A percentile compares a stretch with the other conserved stretches of the same genome.
Conservation (phyloP, 2,329 filamentous ascomycete species). For the Tolypocladium tropicale region DNA sequence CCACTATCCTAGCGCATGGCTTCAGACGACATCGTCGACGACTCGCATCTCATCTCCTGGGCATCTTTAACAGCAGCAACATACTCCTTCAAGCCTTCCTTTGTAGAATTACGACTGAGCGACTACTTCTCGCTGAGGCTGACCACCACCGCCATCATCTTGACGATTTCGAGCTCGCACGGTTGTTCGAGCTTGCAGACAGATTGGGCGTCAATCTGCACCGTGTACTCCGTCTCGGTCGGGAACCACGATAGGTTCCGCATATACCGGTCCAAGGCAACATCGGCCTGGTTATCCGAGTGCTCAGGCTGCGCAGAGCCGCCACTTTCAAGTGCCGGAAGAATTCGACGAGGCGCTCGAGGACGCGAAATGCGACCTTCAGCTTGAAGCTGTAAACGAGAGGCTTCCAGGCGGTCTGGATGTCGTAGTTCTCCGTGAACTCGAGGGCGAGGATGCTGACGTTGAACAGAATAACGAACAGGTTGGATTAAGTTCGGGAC, state of each 20-base stretch:
- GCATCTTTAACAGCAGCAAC: not conserved
- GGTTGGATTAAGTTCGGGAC: too few relatives aligned
- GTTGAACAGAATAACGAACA: constrained; percentile 32
- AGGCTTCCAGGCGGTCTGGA: constrained; percentile 24
- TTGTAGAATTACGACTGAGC: not conserved
- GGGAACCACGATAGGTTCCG: not conserved
- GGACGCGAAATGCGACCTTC: constrained; percentile 24
- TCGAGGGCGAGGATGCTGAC: constrained; percentile 22
- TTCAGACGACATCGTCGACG: constrained; percentile 1
- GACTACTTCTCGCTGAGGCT: not conserved
- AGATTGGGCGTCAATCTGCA: not conserved
- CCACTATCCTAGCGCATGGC: not conserved
- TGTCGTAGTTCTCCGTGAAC: constrained; percentile 16
- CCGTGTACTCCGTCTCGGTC: not conserved
- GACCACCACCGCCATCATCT: constrained; percentile 2
- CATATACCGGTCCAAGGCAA: constrained; percentile 1
- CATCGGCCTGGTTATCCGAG: not conserved
- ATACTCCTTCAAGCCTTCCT: not conserved
- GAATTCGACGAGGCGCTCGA: constrained; percentile 23
- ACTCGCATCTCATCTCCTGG: too few relatives aligned
- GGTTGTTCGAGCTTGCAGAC: not conserved
- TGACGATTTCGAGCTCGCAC: not conserved
- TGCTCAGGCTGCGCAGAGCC: not conserved
- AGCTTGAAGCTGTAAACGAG: constrained; percentile 25
- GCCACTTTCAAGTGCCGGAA: constrained; percentile 12